Evolutionary conservation across 495 filamentous ascomycete species (phyloP).

Genomic region (Parachaetomium inaequale): DNA sequence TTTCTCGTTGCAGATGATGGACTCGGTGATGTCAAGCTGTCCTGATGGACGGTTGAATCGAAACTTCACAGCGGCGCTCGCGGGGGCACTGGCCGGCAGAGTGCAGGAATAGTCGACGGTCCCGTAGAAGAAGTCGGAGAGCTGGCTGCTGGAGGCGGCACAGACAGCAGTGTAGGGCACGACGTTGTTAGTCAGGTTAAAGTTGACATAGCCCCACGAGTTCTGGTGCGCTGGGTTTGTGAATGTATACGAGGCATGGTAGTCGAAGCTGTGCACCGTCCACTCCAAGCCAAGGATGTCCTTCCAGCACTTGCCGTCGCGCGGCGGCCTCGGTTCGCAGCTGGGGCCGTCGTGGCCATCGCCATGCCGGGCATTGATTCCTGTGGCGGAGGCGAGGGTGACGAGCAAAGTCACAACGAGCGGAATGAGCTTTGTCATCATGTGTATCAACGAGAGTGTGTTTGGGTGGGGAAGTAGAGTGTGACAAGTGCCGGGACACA

Average conservation of each 20-base stretch:
- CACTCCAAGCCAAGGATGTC: slow-evolving; percentile 13
- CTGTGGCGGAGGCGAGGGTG: not conserved
- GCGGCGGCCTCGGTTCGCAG: slow-evolving; percentile 7
- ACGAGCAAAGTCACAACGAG: not conserved
- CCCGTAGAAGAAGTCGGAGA: slow-evolving; percentile 44
- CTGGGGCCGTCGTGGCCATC: not conserved
- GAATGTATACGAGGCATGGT: slow-evolving; percentile 39
- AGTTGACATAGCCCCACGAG: slow-evolving; percentile 40
- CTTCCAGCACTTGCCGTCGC: slow-evolving; percentile 16
- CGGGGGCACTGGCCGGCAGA: slow-evolving; percentile 11
- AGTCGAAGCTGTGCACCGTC: slow-evolving; percentile 33
- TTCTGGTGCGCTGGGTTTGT: slow-evolving; percentile 43
- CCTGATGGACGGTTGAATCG: slow-evolving; percentile 34
- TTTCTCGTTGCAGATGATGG: slow-evolving; percentile 29
- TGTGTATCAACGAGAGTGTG: not conserved
- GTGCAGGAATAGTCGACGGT: slow-evolving; percentile 36
- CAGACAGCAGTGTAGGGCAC: slow-evolving; percentile 31
- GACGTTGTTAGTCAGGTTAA: slow-evolving; percentile 44
- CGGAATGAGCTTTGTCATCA: not conserved
- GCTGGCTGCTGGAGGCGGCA: slow-evolving; percentile 36
- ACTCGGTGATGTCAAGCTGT: slow-evolving; percentile 37
- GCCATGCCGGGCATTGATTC: not conserved
- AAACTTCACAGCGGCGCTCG: slow-evolving; percentile 27
- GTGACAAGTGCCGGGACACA: not conserved
- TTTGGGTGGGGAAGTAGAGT: not conserved